Percentiles rank a stretch among this genome's conserved stretches.
phyloP scores from a whole-genome alignment of 495 filamentous ascomycete species.

The Trichoderma gamsii region DNA sequence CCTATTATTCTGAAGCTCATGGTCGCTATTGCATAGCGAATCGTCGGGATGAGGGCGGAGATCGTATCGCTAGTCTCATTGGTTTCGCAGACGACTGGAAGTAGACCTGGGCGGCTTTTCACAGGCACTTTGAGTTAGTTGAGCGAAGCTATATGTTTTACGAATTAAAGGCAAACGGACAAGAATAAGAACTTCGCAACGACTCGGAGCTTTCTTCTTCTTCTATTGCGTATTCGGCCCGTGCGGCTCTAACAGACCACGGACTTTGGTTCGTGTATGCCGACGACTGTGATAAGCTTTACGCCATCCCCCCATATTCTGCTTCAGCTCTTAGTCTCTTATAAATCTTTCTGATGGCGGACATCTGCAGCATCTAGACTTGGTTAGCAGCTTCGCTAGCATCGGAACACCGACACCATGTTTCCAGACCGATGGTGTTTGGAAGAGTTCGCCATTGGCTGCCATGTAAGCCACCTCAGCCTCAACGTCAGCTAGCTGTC shows the following conservation, averaged over 20 bases:
- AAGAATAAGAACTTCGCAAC: not conserved
- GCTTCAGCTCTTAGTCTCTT: not conserved
- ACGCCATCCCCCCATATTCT: not conserved
- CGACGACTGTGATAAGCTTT: not conserved
- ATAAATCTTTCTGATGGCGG: not conserved
- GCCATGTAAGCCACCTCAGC: not conserved
- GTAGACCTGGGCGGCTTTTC: not conserved
- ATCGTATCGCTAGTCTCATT: not conserved
- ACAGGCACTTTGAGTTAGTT: not conserved
- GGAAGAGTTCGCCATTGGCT: not conserved
- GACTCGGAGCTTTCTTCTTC: not conserved
- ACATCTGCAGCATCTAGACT: not conserved
- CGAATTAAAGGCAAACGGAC: not conserved
- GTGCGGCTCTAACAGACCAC: not conserved
- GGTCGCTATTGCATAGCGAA: not conserved
- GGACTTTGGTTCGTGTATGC: not conserved
- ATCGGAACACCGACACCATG: not conserved
- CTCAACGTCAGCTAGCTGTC: not conserved
- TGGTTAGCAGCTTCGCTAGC: not conserved
- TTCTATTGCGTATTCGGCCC: not conserved
- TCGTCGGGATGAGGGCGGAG: not conserved
- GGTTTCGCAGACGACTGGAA: not conserved
- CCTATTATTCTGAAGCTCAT: not conserved
- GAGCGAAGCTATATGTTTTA: not conserved
- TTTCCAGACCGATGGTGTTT: not conserved